Conservation (phyloP, 176 grass and related monocot species). For the Melocanna baccifera region DNA sequence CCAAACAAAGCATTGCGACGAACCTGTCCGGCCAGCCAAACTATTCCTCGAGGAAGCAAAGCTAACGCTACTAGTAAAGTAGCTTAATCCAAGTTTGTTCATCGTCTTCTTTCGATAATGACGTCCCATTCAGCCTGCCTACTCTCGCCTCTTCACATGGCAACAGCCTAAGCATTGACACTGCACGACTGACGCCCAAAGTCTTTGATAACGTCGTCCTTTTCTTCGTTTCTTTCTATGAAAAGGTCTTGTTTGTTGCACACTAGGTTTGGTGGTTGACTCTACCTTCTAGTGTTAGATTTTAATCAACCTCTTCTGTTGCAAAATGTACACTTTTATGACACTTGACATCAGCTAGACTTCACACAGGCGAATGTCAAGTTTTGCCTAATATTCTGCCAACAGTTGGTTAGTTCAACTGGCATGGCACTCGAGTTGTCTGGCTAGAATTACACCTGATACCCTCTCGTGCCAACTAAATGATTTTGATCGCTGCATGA, state of each 20-base stretch:
- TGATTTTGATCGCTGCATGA: neutral
- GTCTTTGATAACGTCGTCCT: neutral
- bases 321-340: neutral
- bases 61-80: neutral
- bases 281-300: neutral
- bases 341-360: too few species aligned
- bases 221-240: neutral
- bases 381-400: too few species aligned
- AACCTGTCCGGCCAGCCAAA: slow-evolving; percentile 11
- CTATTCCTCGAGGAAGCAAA: neutral
- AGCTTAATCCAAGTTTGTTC: slow-evolving; percentile 28
- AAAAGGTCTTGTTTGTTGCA: neutral
- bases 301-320: neutral
- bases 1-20: slow-evolving; percentile 29
- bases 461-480: neutral
- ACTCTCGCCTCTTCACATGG: slow-evolving; percentile 10
- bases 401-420: too few species aligned
- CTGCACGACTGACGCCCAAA: neutral
- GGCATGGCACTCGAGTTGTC: neutral
- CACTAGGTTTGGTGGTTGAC: neutral
- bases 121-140: slow-evolving; percentile 3
- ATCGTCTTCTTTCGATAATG: neutral
- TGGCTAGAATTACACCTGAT: neutral
- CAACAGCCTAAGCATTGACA: slow-evolving; percentile 26
- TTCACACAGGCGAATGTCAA: neutral